Base-by-base conservation (phyloP, 306 rosid genomes). In the Cercis canadensis region DNA sequence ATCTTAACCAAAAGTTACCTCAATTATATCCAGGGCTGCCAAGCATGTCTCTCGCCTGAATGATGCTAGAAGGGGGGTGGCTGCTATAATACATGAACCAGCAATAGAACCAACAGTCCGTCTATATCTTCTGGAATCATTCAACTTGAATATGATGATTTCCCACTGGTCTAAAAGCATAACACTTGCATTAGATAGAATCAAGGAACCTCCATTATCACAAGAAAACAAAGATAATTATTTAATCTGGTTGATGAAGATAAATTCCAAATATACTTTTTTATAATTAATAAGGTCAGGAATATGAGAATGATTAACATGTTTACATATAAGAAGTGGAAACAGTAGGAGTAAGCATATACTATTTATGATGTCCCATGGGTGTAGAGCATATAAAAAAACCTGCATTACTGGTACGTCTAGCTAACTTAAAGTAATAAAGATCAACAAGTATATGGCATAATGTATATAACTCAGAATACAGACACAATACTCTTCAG, bases 111-210 rank as follows among this genome's bases (percentile, higher is more conserved):
- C 98, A 78, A 94, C 88, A 8, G 88, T 88, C 69, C 89, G 69
- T 78, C 98, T 82, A 84, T 90, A 88, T 76, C 98, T 90, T 86
- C 80, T 86, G 52, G 85, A 84, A 76, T 94, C 96, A 41, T 87
- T 94, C 81, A 88, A 65, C 89, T 84, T 89, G 80, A 87, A 88
- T 72, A 75, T 77, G 77, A 87, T 64, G 45, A 29, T 79, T 73
- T 89, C 98, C 92, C 90, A 90, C 80, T 67, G 83, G 75, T 84
- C 98, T 90, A 78, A 81, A 88, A 40, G 41, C 62, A 84, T 33
- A 54, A 74, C 33, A 80, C 17, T 66, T 59, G 65, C 77, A 40
- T 62, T n/a, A 62, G 78, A 33, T 47, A 16, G 45, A 70, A 51
- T 31, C 47, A 31, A 59, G 59, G 51, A 78, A 69, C 18, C 67